Base-by-base conservation (phyloP, 2,329 filamentous ascomycete genomes). In the Sporothrix protearum region DNA sequence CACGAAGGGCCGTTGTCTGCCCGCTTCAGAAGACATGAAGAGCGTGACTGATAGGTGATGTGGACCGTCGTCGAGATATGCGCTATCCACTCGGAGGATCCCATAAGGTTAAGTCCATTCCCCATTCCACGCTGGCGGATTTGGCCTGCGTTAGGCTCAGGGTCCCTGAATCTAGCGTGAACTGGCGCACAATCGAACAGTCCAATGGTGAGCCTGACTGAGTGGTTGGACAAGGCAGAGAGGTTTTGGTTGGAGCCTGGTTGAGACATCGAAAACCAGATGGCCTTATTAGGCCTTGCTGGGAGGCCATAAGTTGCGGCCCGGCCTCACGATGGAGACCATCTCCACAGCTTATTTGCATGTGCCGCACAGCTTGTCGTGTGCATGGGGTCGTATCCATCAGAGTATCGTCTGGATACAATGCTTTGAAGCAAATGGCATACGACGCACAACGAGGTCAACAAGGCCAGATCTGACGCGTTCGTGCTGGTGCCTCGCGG, bases 101-200 rank as follows among this genome's bases (percentile, higher is more conserved):
- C 45, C 64, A 16, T 51, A 67, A 53, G 45, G 28, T 51, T 51
- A 51, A 51, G 36, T 28, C 42, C 33, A 10, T 67, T 49, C 42
- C 45, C 42, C 33, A 10, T 67, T 49, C 42, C 42, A 67, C 45
- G 4, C 7, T 51, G 64, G 28, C 28, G 42, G 45, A 67, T 51
- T 22, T 4, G 64, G 42, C 19, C 25, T 51, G 64, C 64, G n/a
- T 63, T 42, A 63, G 57, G 57, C 57, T 25, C 57, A 64, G 61
- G 25, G 14, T 33, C 30, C 28, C 25, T 49, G 42, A 28, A 19
- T 51, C 9, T 67, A 51, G 64, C 14, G 64, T 67, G 64, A 67
- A 67, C 22, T 36, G 53, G 14, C 30, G 47, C 64, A 68, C 64
- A 53, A 42, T 19, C 39, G n/a, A 63, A 28, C 14, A 19, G 4